These are phyloP conservation scores for Thelonectria blattea DNA, from an alignment of 2,329 filamentous ascomycete genomes.

Conservation along the genomic window DNA sequence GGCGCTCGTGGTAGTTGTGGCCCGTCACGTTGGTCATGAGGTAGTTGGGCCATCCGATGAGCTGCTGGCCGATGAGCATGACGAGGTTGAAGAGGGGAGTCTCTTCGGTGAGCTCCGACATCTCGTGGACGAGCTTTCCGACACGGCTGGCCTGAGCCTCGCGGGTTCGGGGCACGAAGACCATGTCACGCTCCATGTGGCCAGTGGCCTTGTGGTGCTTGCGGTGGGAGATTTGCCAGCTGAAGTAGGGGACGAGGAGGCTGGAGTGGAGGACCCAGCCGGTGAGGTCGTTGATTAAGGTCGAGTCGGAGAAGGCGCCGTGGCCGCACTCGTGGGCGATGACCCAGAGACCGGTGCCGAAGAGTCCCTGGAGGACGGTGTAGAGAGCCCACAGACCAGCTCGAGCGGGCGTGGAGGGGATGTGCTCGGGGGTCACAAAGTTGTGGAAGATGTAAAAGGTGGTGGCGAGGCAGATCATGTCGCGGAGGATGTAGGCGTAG, in stretches of 20 bases:
- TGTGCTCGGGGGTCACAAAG: constrained; percentile 83
- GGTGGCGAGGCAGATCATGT: constrained; percentile 72
- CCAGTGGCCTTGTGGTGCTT: constrained; percentile 99
- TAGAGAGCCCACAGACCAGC: constrained; percentile 68
- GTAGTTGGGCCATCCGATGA: constrained; percentile 93
- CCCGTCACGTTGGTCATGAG: constrained; percentile 91
- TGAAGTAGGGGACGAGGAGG: constrained; percentile 95
- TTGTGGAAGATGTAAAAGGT: constrained; percentile 91
- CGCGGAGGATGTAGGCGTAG: constrained; percentile 83
- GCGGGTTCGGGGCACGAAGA: constrained; percentile 93
- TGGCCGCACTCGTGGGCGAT: constrained; percentile 98
- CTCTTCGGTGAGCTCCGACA: constrained; percentile 91
- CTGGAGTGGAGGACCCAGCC: constrained; percentile 91
- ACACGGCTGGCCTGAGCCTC: constrained; percentile 78
- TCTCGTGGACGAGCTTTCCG: constrained; percentile 77
- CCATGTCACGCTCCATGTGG: constrained; percentile 98
- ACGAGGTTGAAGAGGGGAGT: constrained; percentile 82
- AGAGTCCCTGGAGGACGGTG: constrained; percentile 87
- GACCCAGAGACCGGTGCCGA: constrained; percentile 94
- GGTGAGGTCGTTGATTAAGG: constrained; percentile 86
- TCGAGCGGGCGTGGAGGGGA: constrained; percentile 73
- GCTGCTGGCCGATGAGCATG: constrained; percentile 81
- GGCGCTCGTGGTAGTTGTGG: constrained; percentile 91
- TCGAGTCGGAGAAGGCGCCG: constrained; percentile 94
- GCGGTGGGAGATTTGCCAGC: constrained; percentile 98